Conservation (phyloP, 1,139 yeast species). For the Yamadazyma triangularis region DNA sequence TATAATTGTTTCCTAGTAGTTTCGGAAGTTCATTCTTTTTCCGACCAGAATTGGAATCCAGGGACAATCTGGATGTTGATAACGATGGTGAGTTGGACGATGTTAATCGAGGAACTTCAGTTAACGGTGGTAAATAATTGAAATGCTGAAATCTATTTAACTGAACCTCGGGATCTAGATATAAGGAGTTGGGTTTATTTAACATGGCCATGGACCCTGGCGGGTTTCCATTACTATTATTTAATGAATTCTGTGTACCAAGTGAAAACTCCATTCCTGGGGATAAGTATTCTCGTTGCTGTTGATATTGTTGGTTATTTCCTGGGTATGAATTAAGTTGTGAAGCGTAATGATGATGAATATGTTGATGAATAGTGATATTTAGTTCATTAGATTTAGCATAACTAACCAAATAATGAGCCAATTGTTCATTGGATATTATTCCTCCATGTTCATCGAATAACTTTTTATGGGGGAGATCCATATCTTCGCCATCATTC, state of each 20-base stretch:
- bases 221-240: conserved; percentile 40
- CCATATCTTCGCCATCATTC: conserved; percentile 9
- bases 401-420: conserved; percentile 52
- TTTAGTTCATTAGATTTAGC: conserved; percentile 60
- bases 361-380: conserved; percentile 79
- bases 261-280: too few species aligned
- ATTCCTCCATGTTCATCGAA: conserved; percentile 37
- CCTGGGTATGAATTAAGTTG: conserved; percentile 16
- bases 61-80: conserved; percentile 9
- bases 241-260: too few species aligned
- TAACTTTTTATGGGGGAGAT: conserved; percentile 24
- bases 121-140: conserved; percentile 66
- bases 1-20: neutral
- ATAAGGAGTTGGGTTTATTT: conserved; percentile 8
- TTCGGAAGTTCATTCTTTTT: neutral
- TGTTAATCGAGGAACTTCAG: conserved; percentile 64
- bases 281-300: neutral
- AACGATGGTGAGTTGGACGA: conserved; percentile 48
- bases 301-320: neutral
- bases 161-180: conserved; percentile 54
- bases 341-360: conserved; percentile 62
- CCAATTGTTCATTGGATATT: conserved; percentile 50
- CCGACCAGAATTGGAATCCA: conserved; percentile 2
- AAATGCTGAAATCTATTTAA: conserved; percentile 63
- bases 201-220: conserved; percentile 9